Base-by-base conservation (phyloP, 2,329 filamentous ascomycete species). In the Diaporthe citriasiana region DNA sequence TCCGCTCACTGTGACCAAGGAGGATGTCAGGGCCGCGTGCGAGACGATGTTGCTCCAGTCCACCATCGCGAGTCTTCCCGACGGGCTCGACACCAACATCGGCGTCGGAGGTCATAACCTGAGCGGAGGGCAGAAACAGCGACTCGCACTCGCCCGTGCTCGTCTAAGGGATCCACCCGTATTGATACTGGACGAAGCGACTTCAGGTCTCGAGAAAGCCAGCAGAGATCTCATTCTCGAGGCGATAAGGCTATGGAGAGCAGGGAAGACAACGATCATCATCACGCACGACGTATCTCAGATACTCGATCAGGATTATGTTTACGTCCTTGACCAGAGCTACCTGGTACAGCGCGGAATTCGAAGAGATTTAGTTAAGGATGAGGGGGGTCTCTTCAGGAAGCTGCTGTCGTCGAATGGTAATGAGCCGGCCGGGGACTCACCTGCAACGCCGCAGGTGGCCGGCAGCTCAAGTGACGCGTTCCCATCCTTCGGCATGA, bases 251-350 rank as follows among this genome's bases (percentile, higher is more conserved):
- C 80, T 88, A 27, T 98, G 95, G 96, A 89, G 97, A 30, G 85
- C 84, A 47, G 92, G 89, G 0, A 97, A 94, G 81, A 98, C 95
- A 0, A 98, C 96, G 0, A 94, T 98, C 69, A 91, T 98, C 77
- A 96, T 98, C 78, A 98, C 97, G 0, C 96, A 98, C 79, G 95
- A 98, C 76, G 89, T 97, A 42, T 89, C 90, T 0, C 93, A 96
- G 77, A 96, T 98, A 13, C 81, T 84, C 6, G 84, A 90, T 0
- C 82, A 91, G 0, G 95, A 98, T 76, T 95, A 93, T 76, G 89
- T 97, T 0, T 97, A 95, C 77, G 89, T 98, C 15, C 85, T 98
- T 80, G 92, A 96, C 42, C 83, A 91, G 15, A 93, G 94, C 0
- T 81, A 80, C 0, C 85, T 98, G 0, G 88, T 93, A 0, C 90